Base-by-base conservation (phyloP, 768 basidiomycete genomes). In the Galerina marginata region DNA sequence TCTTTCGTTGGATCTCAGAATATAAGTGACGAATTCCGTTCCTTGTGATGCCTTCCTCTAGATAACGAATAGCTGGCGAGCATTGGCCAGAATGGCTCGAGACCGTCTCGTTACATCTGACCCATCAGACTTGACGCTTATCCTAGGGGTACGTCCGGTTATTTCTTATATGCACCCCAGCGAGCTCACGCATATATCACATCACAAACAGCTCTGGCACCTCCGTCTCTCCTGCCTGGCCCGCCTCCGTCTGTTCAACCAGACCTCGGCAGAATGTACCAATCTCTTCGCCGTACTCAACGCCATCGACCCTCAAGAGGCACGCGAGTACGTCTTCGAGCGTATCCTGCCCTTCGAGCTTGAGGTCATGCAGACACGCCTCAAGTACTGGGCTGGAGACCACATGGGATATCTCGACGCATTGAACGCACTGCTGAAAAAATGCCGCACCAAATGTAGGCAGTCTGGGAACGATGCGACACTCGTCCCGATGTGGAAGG, bases 11-110 rank as follows among this genome's bases (percentile, higher is more conserved):
- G 51, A 46, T 14, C 43, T 54, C 45, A 59, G 57, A 56, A 11
- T 37, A 55, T 56, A 45, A 46, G 40, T 25, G 12, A 60, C 56
- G 43, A 29, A 54, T 50, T 6, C 10, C 44, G 40, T 54, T 55
- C 37, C 38, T 49, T 37, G 50, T 15, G 25, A 26, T 56, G n/a
- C 20, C 36, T 4, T 23, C 9, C 20, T 43, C 38, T 71, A 94
- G 92, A 92, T 92, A 89, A 87, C 90, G 42, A 94, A 95, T 67
- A 92, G 89, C 69, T 95, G 93, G 93, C 82, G 93, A 54, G 86
- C 92, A 1, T 69, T 94, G 56, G 92, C 92, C n/a, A 83, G 78
- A 63, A 92, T 93, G 90, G 91, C 92, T 37, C 83, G 89, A 69
- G 92, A 94, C 71, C 80, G 86, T 36, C 83, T 94, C 55, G 86